Conservation (phyloP, 371 early-diverging fungal species). For the Mortierella sp. region DNA sequence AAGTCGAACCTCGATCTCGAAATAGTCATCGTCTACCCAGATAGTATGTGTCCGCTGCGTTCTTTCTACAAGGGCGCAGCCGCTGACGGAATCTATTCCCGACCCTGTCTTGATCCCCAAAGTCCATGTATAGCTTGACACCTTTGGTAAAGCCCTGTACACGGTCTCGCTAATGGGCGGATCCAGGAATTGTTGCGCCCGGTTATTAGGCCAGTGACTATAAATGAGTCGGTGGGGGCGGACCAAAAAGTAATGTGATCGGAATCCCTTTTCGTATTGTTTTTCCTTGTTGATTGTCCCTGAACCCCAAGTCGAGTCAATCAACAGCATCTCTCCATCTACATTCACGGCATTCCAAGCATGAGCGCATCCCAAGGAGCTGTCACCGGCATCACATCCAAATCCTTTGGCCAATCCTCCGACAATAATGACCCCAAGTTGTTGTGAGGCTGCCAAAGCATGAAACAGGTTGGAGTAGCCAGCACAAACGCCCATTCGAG, state of each 20-base stretch:
- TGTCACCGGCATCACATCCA: conserved; percentile 21
- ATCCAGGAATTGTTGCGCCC: conserved; percentile 29
- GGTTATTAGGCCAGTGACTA: conserved; percentile 21
- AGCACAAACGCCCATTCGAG: conserved; percentile 28
- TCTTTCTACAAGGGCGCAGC: no score
- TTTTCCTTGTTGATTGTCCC: neutral
- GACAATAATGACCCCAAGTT: conserved; percentile 17
- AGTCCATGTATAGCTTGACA: conserved; percentile 11
- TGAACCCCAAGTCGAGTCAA: conserved; percentile 36
- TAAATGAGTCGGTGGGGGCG: conserved; percentile 36
- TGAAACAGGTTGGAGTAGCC: conserved; percentile 39
- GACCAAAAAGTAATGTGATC: conserved; percentile 28
- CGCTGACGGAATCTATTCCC: conserved; percentile 6
- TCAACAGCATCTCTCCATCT: conserved; percentile 26
- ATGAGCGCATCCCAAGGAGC: conserved; percentile 23
- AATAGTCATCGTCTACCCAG: conserved; percentile 18
- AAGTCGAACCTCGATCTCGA: conserved; percentile 7
- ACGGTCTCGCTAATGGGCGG: conserved; percentile 28
- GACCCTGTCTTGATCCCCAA: conserved; percentile 10
- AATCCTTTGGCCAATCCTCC: conserved; percentile 25
- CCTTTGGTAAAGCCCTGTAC: conserved; percentile 17
- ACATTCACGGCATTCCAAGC: conserved; percentile 41
- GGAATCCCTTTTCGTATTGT: neutral
- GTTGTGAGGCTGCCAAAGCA: conserved; percentile 16
- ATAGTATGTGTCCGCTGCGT: no score